These are phyloP conservation scores for Ilex aquifolium DNA, from an alignment of 257 asterid genomes.

Conservation along the genomic window DNA sequence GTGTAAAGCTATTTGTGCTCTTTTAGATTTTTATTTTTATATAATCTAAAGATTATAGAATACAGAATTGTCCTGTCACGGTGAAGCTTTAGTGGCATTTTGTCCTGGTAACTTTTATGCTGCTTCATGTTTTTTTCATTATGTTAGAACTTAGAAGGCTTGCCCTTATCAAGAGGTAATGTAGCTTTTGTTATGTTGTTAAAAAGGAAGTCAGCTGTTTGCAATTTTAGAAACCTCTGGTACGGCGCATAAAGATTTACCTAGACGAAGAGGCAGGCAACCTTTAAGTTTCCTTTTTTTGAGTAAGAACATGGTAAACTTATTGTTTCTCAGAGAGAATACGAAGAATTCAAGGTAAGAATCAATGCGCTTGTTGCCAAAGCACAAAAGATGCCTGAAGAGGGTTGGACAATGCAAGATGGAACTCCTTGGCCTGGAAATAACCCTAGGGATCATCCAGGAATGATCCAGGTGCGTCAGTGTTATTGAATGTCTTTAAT, in stretches of 20 bases:
- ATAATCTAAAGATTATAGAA: too few species aligned
- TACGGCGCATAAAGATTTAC: too few species aligned
- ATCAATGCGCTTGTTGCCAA: conserved; percentile 68
- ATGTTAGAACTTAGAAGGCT: too few species aligned
- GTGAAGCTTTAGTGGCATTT: too few species aligned
- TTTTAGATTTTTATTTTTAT: too few species aligned
- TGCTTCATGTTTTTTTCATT: too few species aligned
- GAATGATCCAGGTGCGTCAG: conserved; percentile 59
- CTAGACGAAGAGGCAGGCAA: too few species aligned
- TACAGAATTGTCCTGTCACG: too few species aligned
- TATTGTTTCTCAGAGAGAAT: conserved; percentile 51
- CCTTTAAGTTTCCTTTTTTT: background rate
- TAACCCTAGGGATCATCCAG: conserved; percentile 65
- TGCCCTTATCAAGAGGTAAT: too few species aligned
- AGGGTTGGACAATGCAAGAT: conserved; percentile 85
- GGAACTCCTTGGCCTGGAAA: conserved; percentile 86
- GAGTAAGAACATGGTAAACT: conserved; percentile 3
- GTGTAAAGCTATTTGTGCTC: too few species aligned
- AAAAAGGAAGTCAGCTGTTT: background rate
- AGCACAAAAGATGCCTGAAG: conserved; percentile 81
- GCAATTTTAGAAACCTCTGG: conserved; percentile 2
- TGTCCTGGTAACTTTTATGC: too few species aligned
- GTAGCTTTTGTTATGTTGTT: too few species aligned
- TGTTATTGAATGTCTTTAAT: background rate
- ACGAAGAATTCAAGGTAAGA: conserved; percentile 66